Base-by-base conservation (phyloP, 108 stramenopile genomes). In the Pseudonitzschia delicatissima region DNA sequence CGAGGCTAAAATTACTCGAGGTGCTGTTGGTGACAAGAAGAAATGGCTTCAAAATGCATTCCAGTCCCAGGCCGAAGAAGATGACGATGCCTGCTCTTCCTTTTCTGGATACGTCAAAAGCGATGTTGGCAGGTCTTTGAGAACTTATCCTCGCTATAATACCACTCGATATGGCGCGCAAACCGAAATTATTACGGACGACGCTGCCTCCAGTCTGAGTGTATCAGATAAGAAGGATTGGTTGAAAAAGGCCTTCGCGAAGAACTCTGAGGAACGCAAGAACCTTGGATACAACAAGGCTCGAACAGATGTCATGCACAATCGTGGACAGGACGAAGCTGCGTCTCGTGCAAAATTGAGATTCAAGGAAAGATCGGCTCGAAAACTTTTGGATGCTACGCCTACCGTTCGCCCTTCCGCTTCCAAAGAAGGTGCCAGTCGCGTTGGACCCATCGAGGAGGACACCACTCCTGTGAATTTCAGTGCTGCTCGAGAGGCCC, bases 221-320 rank as follows among this genome's bases (percentile, higher is more conserved):
- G 90, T 92, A 2, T 70, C 80, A 11, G 87, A 87, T 29, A 88
- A 85, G 69, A 82, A 87, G 60, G 58, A 83, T 53, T 82, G 82
- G 87, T 71, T 92, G 28, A 58, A 84, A 21, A 77, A 69, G 55
- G 84, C 87, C 29, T 88, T 92, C 77, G 76, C 77, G 39, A 74
- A 82, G 47, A 47, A 59, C 1, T 28, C 69, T 42, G 39, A 64
- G 35, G 44, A 17, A 29, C 20, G 48, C 8, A 49, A n/a, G 48
- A 17, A 17, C 11, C 48, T 20, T 17, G 48, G 18, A 49, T 31
- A 35, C 52, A 31, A 28, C 32, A 69, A 59, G 49, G 77, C 77
- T 47, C 36, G 26, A 35, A 78, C 64, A 26, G 77, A 78, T 32
- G 36, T 78, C 4, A 25, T 68, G 21, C 57, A 71, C 37, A 55